phyloP scores from a whole-genome alignment of 1,284 basidiomycete species.

The Fomitopsis schrenkii region DNA sequence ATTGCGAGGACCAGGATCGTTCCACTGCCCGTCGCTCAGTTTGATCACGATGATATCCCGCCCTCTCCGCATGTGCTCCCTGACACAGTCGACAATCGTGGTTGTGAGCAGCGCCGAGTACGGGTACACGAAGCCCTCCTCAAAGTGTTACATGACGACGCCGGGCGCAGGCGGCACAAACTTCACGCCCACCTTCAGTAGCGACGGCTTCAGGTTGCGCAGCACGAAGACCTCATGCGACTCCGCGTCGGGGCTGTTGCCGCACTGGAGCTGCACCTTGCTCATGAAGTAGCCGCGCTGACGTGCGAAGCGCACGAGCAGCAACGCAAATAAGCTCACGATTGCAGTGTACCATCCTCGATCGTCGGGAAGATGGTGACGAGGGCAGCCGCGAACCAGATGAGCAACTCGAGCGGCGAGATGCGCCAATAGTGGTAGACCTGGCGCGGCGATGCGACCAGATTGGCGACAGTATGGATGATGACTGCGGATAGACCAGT shows the following conservation, averaged over 20 bases:
- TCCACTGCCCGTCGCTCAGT: constrained; percentile 87
- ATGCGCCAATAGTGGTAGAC: constrained; percentile 94
- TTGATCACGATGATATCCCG: constrained; percentile 63
- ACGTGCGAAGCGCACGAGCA: constrained; percentile 86
- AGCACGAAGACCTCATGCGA: constrained; percentile 87
- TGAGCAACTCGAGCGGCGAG: constrained; percentile 90
- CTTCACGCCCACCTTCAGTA: constrained; percentile 70
- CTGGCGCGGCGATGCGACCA: constrained; percentile 85
- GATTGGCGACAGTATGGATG: constrained; percentile 92
- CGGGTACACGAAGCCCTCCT: constrained; percentile 93
- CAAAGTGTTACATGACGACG: constrained; percentile 89
- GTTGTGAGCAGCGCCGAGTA: constrained; percentile 83
- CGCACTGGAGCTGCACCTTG: constrained; percentile 45
- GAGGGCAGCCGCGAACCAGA: constrained; percentile 86
- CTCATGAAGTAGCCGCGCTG: constrained; percentile 93
- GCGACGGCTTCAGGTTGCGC: constrained; percentile 49
- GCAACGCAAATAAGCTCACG: constrained; percentile 73
- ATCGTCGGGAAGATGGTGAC: constrained; percentile 87
- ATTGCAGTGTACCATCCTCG: constrained; percentile 92
- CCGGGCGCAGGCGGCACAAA: constrained; percentile 83
- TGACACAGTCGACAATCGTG: constrained; percentile 79
- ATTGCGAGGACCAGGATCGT: constrained; percentile 78
- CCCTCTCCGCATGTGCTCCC: constrained; percentile 73
- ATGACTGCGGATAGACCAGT: constrained; percentile 88
- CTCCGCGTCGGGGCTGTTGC: constrained; percentile 30